A percentile compares a stretch with the other conserved stretches of the same genome.
These are phyloP conservation scores for Botrytis pseudocinerea DNA, from an alignment of 2,329 filamentous ascomycete genomes.

Conservation along the genomic window DNA sequence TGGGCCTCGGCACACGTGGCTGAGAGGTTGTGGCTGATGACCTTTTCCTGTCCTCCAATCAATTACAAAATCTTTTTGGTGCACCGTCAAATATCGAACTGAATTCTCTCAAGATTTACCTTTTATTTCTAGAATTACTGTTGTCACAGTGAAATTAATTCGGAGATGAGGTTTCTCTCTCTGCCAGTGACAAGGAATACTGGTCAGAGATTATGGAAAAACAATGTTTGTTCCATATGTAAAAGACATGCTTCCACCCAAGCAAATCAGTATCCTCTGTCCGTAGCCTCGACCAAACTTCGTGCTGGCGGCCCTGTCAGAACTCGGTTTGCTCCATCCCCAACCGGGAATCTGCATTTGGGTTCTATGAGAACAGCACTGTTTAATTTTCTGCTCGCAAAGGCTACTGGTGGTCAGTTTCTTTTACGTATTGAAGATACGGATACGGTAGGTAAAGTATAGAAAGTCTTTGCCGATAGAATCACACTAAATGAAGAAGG, in stretches of 20 bases:
- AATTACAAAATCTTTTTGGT: background rate
- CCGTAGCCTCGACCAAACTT: constrained; percentile 35
- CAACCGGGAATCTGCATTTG: constrained; percentile 89
- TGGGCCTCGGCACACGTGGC: background rate
- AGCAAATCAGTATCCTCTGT: constrained; percentile 21
- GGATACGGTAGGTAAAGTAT: constrained; percentile 65
- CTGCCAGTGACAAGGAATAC: constrained; percentile 12
- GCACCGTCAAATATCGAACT: background rate
- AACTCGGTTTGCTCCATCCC: constrained; percentile 92
- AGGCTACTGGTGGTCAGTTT: constrained; percentile 85
- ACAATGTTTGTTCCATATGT: constrained; percentile 14
- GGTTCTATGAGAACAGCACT: constrained; percentile 89
- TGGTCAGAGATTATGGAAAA: constrained; percentile 17
- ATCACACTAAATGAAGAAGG: constrained; percentile 46
- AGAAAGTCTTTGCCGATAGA: constrained; percentile 10
- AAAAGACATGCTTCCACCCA: constrained; percentile 14
- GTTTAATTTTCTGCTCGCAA: constrained; percentile 94
- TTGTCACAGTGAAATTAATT: background rate
- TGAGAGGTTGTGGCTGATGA: background rate
- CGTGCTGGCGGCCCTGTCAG: constrained; percentile 59
- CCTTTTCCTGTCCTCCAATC: background rate
- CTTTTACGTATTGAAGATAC: constrained; percentile 92
- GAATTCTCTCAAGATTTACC: background rate
- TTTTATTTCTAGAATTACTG: background rate
- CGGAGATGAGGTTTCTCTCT: constrained; percentile 12